Conservation (phyloP, 2,329 filamentous ascomycete species). For the Curvularia spicifera region DNA sequence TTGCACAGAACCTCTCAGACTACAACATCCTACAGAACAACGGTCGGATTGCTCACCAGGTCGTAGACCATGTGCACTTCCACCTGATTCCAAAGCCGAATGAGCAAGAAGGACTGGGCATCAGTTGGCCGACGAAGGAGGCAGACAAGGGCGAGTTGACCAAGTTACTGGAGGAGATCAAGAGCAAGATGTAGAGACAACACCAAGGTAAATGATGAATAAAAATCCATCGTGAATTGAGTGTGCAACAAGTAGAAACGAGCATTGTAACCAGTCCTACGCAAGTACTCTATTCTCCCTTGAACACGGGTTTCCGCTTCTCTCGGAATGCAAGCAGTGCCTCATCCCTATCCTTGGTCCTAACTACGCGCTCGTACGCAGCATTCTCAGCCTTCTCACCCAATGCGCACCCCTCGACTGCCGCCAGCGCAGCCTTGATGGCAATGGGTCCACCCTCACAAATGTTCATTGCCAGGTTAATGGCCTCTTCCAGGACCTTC, state of each 20-base stretch:
- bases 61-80: conserved; percentile 94
- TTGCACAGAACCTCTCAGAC: conserved; percentile 75
- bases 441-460: conserved; percentile 90
- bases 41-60: conserved; percentile 86
- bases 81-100: conserved; percentile 98
- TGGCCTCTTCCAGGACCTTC: conserved; percentile 74
- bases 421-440: conserved; percentile 77
- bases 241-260: conserved; percentile 15
- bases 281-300: conserved; percentile 51
- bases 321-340: conserved; percentile 84
- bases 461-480: conserved; percentile 81
- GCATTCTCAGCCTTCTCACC: conserved; percentile 81
- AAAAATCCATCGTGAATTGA: conserved; percentile 24
- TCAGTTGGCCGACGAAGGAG: conserved; percentile 78
- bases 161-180: conserved; percentile 80
- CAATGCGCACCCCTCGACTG: conserved; percentile 70
- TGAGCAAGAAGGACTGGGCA: conserved; percentile 75
- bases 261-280: neutral
- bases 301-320: conserved; percentile 74
- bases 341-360: conserved; percentile 85
- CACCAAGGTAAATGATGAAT: neutral
- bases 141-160: conserved; percentile 84
- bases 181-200: conserved; percentile 75
- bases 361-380: conserved; percentile 83
- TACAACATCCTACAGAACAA: conserved; percentile 99